Evolutionary conservation across 75 land plant species (phyloP).

Genomic region (Chamaecyparis obtusa): DNA sequence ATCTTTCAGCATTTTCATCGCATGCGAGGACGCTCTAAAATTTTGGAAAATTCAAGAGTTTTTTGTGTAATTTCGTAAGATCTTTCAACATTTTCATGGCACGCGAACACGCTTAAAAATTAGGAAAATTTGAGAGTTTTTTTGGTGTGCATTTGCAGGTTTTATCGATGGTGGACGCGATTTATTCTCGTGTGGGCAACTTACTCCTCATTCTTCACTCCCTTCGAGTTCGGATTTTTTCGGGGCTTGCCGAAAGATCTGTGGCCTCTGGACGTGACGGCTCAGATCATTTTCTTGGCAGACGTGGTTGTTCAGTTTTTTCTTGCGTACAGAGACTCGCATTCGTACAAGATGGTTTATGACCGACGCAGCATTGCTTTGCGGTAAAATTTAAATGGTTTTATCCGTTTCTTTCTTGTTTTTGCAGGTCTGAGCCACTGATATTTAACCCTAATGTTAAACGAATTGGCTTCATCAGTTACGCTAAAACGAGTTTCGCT

Average conservation of each 20-base stretch:
- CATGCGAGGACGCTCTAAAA: background rate
- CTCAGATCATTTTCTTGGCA: conserved; percentile 57
- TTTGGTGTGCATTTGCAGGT: conserved; percentile 32
- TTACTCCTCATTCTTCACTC: conserved; percentile 82
- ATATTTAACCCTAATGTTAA: background rate
- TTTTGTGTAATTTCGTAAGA: background rate
- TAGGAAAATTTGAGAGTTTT: background rate
- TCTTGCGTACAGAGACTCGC: conserved; percentile 62
- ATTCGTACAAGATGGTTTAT: conserved; percentile 56
- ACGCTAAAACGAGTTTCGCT: conserved; percentile 52
- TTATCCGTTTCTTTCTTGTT: background rate
- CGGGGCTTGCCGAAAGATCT: conserved; percentile 56
- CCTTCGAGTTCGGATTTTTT: conserved; percentile 84
- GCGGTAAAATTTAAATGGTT: conserved; percentile 30
- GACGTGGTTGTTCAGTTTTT: conserved; percentile 68
- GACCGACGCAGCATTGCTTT: conserved; percentile 51
- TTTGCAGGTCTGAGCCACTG: background rate
- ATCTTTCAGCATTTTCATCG: background rate
- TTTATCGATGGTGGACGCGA: conserved; percentile 47
- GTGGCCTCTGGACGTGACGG: conserved; percentile 56
- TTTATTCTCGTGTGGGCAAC: conserved; percentile 69
- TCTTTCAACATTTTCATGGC: background rate
- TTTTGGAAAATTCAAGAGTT: background rate
- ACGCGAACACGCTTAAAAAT: background rate
- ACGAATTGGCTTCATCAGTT: conserved; percentile 28